phyloP scores from a whole-genome alignment of 306 rosid genomes.

The Sesbania bispinosa region DNA sequence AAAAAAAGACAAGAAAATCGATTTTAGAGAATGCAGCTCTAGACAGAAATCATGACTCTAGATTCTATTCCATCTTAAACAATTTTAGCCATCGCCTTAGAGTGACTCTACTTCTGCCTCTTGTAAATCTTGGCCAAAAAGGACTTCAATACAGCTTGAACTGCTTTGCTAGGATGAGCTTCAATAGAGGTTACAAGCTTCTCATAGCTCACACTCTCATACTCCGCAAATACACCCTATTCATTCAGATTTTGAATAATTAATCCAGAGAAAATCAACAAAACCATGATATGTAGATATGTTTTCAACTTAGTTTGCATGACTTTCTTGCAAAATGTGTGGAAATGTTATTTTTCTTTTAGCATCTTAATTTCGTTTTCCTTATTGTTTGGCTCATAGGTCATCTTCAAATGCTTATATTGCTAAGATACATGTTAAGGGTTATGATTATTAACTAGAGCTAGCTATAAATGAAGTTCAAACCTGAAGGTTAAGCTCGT shows the following conservation, averaged over 20 bases:
- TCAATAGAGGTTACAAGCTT: conserved; percentile 62
- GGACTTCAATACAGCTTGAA: conserved; percentile 83
- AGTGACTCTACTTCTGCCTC: conserved; percentile 64
- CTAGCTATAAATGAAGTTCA: conserved; percentile 1
- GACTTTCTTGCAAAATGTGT: background rate
- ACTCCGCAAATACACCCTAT: conserved; percentile 70
- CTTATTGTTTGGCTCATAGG: background rate
- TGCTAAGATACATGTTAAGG: background rate
- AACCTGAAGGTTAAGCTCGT: conserved; percentile 78
- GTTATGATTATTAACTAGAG: background rate
- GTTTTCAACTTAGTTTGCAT: conserved; percentile 9
- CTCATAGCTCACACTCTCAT: conserved; percentile 65
- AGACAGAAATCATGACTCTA: conserved; percentile 11
- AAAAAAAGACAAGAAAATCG: conserved; percentile 12
- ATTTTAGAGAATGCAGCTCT: background rate
- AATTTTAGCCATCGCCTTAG: background rate
- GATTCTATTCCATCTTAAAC: conserved; percentile 18
- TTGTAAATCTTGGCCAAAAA: conserved; percentile 88
- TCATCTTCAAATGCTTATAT: background rate
- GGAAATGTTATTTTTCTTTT: background rate
- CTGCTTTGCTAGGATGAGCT: conserved; percentile 71
- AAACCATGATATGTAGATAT: background rate
- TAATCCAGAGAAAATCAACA: conserved; percentile 12
- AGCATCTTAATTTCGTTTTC: conserved; percentile 5
- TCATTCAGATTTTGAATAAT: background rate